Evolutionary conservation across 768 basidiomycete genomes (phyloP).

Genomic region (Mycena chlorophos): DNA sequence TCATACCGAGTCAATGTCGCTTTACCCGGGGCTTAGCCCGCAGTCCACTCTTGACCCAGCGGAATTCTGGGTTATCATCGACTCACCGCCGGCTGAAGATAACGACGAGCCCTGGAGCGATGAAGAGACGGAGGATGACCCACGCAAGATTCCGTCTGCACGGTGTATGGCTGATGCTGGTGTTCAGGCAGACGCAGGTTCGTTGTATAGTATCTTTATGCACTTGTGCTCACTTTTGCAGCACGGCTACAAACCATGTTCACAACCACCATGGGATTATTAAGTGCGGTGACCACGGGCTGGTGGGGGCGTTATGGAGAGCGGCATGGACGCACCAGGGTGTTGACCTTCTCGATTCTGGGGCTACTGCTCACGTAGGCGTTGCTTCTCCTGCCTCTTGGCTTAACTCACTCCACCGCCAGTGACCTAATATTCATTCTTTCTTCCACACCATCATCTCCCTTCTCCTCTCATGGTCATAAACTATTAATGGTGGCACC

Average conservation of each 20-base stretch:
- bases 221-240: slow-evolving; percentile 23
- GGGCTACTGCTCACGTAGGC: slow-evolving; percentile 51
- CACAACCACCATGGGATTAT: slow-evolving; percentile 74
- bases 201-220: not conserved
- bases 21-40: slow-evolving; percentile 17
- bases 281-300: slow-evolving; percentile 83
- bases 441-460: slow-evolving; percentile 71
- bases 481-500: slow-evolving; percentile 82
- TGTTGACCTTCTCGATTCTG: slow-evolving; percentile 68
- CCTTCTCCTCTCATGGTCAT: slow-evolving; percentile 68
- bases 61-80: not conserved
- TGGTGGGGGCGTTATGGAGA: slow-evolving; percentile 91
- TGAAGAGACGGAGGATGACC: slow-evolving; percentile 28
- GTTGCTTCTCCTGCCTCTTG: slow-evolving; percentile 5
- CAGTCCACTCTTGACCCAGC: slow-evolving; percentile 11
- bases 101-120: slow-evolving; percentile 19
- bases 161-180: slow-evolving; percentile 47
- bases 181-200: slow-evolving; percentile 50
- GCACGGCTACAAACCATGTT: slow-evolving; percentile 76
- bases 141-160: slow-evolving; percentile 38
- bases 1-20: slow-evolving; percentile 25
- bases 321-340: slow-evolving; percentile 72
- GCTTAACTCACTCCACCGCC: slow-evolving; percentile 8
- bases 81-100: not conserved
- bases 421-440: slow-evolving; percentile 85